Conservation (phyloP, 371 early-diverging fungal genomes). For the Lichtheimia ornata region DNA sequence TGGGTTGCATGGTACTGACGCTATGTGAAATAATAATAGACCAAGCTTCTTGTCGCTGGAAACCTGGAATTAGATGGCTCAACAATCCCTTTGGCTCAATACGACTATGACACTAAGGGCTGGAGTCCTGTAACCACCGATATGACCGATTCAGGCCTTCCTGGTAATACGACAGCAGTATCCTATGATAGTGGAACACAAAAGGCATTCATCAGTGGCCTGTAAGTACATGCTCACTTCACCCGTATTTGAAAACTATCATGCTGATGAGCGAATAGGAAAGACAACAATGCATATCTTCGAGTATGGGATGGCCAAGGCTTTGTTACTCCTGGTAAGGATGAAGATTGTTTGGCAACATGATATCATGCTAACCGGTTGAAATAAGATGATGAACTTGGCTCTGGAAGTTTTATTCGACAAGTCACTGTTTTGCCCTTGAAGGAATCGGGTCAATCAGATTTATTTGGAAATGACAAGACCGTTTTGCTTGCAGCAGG, state of each 20-base stretch:
- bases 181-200: constrained; percentile 35
- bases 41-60: constrained; percentile 50
- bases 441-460: constrained; percentile 6
- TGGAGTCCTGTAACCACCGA: constrained; percentile 49
- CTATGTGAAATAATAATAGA: constrained; percentile 16
- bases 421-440: constrained; percentile 26
- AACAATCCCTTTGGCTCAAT: constrained; percentile 45
- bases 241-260: too few species aligned
- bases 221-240: constrained; percentile 11
- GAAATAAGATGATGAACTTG: constrained; percentile 21
- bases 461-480: constrained; percentile 11
- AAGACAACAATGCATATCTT: constrained; percentile 24
- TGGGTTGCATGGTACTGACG: too few species aligned
- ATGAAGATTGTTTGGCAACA: not conserved
- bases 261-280: not conserved
- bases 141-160: constrained; percentile 22
- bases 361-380: not conserved
- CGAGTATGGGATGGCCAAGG: constrained; percentile 45
- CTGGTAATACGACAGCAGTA: constrained; percentile 40
- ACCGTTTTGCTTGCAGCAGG: constrained; percentile 52
- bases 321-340: constrained; percentile 19
- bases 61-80: constrained; percentile 45
- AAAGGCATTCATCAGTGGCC: constrained; percentile 45
- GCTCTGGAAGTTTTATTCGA: constrained; percentile 33
- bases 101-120: constrained; percentile 39